phyloP scores from a whole-genome alignment of 2,329 filamentous ascomycete genomes.

The Cladorrhinum sp. region DNA sequence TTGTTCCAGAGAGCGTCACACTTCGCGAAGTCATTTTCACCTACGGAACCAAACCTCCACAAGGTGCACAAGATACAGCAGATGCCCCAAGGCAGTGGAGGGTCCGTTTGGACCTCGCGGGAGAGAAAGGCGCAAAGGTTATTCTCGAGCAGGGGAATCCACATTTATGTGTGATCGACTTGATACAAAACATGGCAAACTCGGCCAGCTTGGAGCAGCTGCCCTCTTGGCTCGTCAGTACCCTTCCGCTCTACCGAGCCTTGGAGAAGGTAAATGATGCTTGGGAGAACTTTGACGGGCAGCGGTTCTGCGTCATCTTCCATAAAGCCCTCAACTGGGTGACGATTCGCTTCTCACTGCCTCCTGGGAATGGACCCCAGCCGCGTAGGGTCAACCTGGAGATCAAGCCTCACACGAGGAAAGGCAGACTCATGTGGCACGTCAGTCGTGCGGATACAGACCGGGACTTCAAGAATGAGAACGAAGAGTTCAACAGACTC shows the following conservation, averaged over 20 bases:
- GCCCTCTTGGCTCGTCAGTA: slow-evolving; percentile 54
- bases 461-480: slow-evolving; percentile 28
- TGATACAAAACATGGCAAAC: slow-evolving; percentile 58
- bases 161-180: slow-evolving; percentile 60
- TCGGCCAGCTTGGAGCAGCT: slow-evolving; percentile 50
- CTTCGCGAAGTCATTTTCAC: slow-evolving; percentile 64
- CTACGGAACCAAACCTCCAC: slow-evolving; percentile 47
- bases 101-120: slow-evolving; percentile 57
- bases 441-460: slow-evolving; percentile 23
- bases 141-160: slow-evolving; percentile 62
- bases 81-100: slow-evolving; percentile 40
- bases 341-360: slow-evolving; percentile 51
- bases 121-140: slow-evolving; percentile 52
- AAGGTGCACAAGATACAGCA: not conserved
- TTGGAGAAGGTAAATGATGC: slow-evolving; percentile 58
- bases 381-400: slow-evolving; percentile 46
- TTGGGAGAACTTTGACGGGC: slow-evolving; percentile 46
- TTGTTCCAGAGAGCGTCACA: slow-evolving; percentile 57
- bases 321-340: slow-evolving; percentile 57
- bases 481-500: slow-evolving; percentile 37
- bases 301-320: slow-evolving; percentile 49
- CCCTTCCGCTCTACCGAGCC: slow-evolving; percentile 62
- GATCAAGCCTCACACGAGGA: slow-evolving; percentile 48
- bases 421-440: slow-evolving; percentile 38
- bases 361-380: slow-evolving; percentile 23